phyloP scores from a whole-genome alignment of 2,329 filamentous ascomycete genomes.

The Penicillium concentricum region DNA sequence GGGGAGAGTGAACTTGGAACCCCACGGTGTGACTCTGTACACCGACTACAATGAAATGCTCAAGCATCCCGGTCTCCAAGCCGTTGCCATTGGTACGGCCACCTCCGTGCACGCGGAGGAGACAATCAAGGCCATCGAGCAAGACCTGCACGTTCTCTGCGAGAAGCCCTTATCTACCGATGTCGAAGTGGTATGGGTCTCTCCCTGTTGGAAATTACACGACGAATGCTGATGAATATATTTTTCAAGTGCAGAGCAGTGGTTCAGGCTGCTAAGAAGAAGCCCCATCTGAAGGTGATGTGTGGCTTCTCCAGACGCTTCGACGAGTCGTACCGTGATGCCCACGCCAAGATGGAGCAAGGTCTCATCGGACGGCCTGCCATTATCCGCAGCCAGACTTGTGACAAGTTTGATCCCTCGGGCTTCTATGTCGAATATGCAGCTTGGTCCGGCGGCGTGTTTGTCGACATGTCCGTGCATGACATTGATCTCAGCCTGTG shows the following conservation, averaged over 20 bases:
- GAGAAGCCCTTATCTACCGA: constrained; percentile 55
- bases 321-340: constrained; percentile 63
- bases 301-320: constrained; percentile 67
- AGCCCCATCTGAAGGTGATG: constrained; percentile 63
- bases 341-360: constrained; percentile 50
- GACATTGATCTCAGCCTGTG: constrained; percentile 65
- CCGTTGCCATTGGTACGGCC: constrained; percentile 54
- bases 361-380: constrained; percentile 60
- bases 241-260: constrained; percentile 55
- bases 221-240: background rate
- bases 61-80: constrained; percentile 52
- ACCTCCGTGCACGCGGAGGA: constrained; percentile 57
- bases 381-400: constrained; percentile 63
- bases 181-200: constrained; percentile 54
- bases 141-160: constrained; percentile 55
- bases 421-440: constrained; percentile 68
- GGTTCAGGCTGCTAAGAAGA: constrained; percentile 53
- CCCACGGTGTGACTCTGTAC: constrained; percentile 53
- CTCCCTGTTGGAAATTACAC: background rate
- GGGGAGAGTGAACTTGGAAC: constrained; percentile 50
- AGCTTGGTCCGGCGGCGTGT: constrained; percentile 63
- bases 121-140: constrained; percentile 55
- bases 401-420: constrained; percentile 62
- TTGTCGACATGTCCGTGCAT: constrained; percentile 68
- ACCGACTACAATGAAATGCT: constrained; percentile 56